Evolutionary conservation across 2,329 filamentous ascomycete species (phyloP).

Genomic region (Sphaerulina vaccinii): DNA sequence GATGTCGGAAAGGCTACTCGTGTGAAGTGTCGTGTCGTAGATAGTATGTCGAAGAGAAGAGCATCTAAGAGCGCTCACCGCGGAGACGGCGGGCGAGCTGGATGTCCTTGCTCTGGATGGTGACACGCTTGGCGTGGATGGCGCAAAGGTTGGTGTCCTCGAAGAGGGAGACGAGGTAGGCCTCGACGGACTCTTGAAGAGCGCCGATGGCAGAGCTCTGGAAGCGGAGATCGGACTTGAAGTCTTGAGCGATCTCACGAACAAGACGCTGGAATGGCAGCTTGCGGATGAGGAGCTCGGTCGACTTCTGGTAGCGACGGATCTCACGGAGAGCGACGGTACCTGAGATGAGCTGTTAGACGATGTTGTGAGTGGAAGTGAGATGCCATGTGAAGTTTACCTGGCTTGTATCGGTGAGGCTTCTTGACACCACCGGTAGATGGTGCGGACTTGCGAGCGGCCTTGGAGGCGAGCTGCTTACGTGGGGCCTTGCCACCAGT

Average conservation of each 20-base stretch:
- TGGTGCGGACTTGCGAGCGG: conserved; percentile 95
- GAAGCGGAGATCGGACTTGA: conserved; percentile 77
- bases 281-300: conserved; percentile 80
- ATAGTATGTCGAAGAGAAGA: conserved; percentile 26
- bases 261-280: conserved; percentile 78
- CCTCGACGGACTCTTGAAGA: conserved; percentile 92
- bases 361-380: conserved; percentile 19
- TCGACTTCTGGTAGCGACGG: conserved; percentile 82
- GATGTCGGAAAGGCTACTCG: conserved; percentile 33
- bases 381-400: conserved; percentile 31
- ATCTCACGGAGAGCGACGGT: conserved; percentile 91
- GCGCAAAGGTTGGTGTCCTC: conserved; percentile 95
- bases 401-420: conserved; percentile 56
- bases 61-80: conserved; percentile 53
- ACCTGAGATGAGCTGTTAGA: conserved; percentile 48
- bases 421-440: conserved; percentile 75
- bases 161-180: conserved; percentile 93
- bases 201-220: conserved; percentile 93
- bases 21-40: conserved; percentile 23
- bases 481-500: conserved; percentile 70
- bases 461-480: conserved; percentile 99
- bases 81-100: conserved; percentile 70
- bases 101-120: conserved; percentile 90
- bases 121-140: conserved; percentile 93
- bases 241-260: conserved; percentile 68